Conservation (phyloP, 1,139 yeast genomes). For the Hyphopichia fennica region DNA sequence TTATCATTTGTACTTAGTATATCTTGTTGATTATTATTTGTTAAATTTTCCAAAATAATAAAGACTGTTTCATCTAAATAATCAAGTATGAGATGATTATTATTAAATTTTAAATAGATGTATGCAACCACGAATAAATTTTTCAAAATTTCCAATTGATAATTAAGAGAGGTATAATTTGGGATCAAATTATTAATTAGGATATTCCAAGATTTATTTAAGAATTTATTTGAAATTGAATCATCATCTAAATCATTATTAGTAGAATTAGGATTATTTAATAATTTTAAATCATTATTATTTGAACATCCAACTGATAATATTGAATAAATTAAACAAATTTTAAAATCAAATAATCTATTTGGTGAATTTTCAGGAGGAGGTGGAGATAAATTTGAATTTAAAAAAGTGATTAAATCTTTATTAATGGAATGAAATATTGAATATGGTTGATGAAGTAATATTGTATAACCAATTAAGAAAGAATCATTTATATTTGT, state of each 20-base stretch:
- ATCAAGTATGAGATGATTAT: slow-evolving; percentile 41
- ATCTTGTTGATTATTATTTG: slow-evolving; percentile 10
- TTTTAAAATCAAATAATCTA: slow-evolving; percentile 19
- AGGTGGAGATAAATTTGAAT: slow-evolving; percentile 12
- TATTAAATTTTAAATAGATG: slow-evolving; percentile 30
- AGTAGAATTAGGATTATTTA: slow-evolving; percentile 3
- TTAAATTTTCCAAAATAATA: slow-evolving; percentile 28
- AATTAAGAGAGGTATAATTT: slow-evolving; percentile 35
- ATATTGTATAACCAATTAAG: slow-evolving; percentile 31
- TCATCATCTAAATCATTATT: slow-evolving; percentile 4
- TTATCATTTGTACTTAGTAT: slow-evolving; percentile 9
- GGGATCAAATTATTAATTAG: slow-evolving; percentile 45
- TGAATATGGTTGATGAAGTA: slow-evolving; percentile 18
- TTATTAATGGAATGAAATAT: slow-evolving; percentile 22
- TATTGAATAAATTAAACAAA: slow-evolving; percentile 27
- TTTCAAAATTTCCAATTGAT: slow-evolving; percentile 39
- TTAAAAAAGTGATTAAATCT: slow-evolving; percentile 28
- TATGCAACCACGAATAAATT: slow-evolving; percentile 33
- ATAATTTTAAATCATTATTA: slow-evolving; percentile 5
- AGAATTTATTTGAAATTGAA: slow-evolving; percentile 29
- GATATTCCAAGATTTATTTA: slow-evolving; percentile 45
- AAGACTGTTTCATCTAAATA: slow-evolving; percentile 48
- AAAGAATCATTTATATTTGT: slow-evolving; percentile 26
- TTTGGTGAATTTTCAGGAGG: not conserved
- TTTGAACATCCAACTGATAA: slow-evolving; percentile 24